Percentiles rank a stretch among this genome's conserved stretches.
These are phyloP conservation scores for Escallonia rubra DNA, from an alignment of 129 eudicot species.

Conservation along the genomic window DNA sequence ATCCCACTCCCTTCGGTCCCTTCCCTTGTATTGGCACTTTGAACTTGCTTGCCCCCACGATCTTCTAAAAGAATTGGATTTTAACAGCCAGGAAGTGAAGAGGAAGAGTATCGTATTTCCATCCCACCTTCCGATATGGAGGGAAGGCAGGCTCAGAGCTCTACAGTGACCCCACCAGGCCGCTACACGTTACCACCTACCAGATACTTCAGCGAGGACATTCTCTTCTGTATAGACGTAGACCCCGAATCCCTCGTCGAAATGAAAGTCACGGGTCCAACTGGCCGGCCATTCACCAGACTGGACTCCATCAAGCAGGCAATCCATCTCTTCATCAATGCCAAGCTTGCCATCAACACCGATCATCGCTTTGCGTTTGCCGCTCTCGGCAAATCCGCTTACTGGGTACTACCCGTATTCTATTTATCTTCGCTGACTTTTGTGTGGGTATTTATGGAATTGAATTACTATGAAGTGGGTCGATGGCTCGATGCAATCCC, in stretches of 20 bases:
- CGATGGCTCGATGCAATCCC: too few relatives aligned
- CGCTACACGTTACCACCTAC: slow-evolving; percentile 43
- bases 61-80: too few relatives aligned
- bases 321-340: slow-evolving; percentile 55
- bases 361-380: slow-evolving; percentile 87
- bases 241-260: slow-evolving; percentile 62
- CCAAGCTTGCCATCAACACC: slow-evolving; percentile 74
- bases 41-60: too few relatives aligned
- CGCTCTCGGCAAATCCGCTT: slow-evolving; percentile 52
- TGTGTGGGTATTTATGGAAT: neutral
- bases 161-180: slow-evolving; percentile 6
- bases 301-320: slow-evolving; percentile 80
- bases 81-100: too few relatives aligned
- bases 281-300: slow-evolving; percentile 70
- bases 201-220: slow-evolving; percentile 56
- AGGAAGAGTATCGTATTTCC: too few relatives aligned
- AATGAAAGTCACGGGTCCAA: slow-evolving; percentile 60
- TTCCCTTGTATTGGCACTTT: too few relatives aligned
- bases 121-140: slow-evolving; percentile 23
- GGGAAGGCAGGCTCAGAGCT: slow-evolving; percentile 33
- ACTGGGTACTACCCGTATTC: slow-evolving; percentile 43
- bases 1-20: too few relatives aligned
- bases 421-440: neutral
- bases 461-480: too few relatives aligned
- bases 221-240: slow-evolving; percentile 77